A percentile compares a stretch with the other conserved stretches of the same genome.
Evolutionary conservation across 179 eudicot species (phyloP).

Genomic region (Drosera spatulata): DNA sequence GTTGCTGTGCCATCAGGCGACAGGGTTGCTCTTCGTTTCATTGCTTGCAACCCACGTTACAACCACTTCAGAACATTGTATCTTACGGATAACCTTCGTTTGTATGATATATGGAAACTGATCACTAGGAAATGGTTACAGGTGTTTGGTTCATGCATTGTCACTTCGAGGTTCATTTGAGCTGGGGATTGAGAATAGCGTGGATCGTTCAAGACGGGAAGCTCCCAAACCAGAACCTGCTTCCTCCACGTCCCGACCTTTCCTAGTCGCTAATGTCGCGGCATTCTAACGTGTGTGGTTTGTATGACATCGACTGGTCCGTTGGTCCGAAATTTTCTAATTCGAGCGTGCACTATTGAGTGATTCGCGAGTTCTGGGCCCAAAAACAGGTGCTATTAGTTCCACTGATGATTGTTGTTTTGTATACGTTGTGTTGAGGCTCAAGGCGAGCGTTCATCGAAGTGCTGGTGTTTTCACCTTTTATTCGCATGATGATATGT

Average conservation of each 20-base stretch:
- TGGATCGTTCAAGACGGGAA: conserved; percentile 55
- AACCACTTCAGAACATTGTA: neutral
- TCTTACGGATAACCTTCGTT: too few species aligned
- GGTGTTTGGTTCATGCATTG: conserved; percentile 79
- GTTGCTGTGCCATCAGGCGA: conserved; percentile 65
- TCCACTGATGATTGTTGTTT: too few species aligned
- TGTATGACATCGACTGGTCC: too few species aligned
- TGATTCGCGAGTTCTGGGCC: too few species aligned
- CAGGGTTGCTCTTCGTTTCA: conserved; percentile 56
- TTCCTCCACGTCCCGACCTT: conserved; percentile 57
- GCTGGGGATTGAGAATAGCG: conserved; percentile 69
- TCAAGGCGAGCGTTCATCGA: too few species aligned
- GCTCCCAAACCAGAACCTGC: conserved; percentile 46
- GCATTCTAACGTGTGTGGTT: too few species aligned
- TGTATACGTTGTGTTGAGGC: too few species aligned
- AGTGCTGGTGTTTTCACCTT: too few species aligned
- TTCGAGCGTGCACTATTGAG: too few species aligned
- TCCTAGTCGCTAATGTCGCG: conserved; percentile 53
- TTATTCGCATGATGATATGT: too few species aligned
- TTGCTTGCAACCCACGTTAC: conserved; percentile 52
- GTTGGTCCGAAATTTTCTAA: too few species aligned
- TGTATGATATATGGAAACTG: neutral
- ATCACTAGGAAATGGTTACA: neutral
- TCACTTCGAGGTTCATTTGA: conserved; percentile 59
- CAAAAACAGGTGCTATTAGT: too few species aligned